Conservation (phyloP, 2,329 filamentous ascomycete genomes). For the Escovopsis sp. region DNA sequence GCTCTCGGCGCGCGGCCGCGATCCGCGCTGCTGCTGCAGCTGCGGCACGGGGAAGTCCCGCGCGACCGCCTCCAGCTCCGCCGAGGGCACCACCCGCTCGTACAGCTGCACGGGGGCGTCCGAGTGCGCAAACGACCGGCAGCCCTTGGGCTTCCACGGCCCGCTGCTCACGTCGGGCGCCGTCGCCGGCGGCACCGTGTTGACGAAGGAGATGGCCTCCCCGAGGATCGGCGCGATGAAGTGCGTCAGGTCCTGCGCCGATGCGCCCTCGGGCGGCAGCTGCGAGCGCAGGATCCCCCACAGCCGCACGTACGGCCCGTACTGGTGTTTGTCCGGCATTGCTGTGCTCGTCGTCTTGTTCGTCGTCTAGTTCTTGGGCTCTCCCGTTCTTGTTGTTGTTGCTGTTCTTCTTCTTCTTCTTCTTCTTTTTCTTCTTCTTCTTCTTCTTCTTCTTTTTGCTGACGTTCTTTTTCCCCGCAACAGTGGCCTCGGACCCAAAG, state of each 20-base stretch:
- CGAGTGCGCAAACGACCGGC: constrained; percentile 34
- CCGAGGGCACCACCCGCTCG: constrained; percentile 31
- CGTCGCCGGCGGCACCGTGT: constrained; percentile 31
- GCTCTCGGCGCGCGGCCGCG: constrained; percentile 27
- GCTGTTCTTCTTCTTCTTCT: too few species aligned
- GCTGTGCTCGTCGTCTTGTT: not conserved
- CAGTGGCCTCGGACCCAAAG: too few species aligned
- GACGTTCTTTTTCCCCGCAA: too few species aligned
- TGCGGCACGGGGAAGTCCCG: constrained; percentile 16
- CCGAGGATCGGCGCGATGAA: constrained; percentile 38
- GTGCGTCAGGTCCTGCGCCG: constrained; percentile 28
- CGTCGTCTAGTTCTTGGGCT: too few species aligned
- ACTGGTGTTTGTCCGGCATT: constrained; percentile 8
- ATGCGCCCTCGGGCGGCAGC: constrained; percentile 28
- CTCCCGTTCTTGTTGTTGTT: too few species aligned
- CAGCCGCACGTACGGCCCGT: constrained; percentile 37
- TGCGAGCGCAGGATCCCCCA: constrained; percentile 34
- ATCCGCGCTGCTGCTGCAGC: constrained; percentile 2
- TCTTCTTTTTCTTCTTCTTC: too few species aligned
- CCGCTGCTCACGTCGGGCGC: not conserved
- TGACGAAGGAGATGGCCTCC: constrained; percentile 47
- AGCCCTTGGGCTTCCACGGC: constrained; percentile 35
- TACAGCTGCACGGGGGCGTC: constrained; percentile 37
- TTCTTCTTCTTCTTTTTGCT: too few species aligned
- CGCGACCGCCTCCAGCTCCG: constrained; percentile 26